These are phyloP conservation scores for Melanomma pulvis-pyrius DNA, from an alignment of 495 filamentous ascomycete species.

Conservation along the genomic window DNA sequence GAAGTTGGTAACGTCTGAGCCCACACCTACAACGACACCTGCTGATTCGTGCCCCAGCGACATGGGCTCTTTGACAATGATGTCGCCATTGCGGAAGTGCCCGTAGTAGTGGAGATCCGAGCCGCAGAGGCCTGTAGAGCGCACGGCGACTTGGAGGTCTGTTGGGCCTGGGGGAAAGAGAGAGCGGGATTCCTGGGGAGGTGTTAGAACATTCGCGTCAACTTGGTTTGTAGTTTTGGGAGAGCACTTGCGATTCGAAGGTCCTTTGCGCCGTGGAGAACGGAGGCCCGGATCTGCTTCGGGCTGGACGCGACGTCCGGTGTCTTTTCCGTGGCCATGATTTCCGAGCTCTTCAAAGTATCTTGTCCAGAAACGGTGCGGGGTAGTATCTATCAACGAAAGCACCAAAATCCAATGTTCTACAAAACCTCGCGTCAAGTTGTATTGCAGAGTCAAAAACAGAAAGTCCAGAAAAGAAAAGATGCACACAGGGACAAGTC, in stretches of 20 bases:
- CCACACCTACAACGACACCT: constrained; percentile 41
- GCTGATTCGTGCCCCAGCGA: constrained; percentile 54
- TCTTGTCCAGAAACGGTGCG: not conserved
- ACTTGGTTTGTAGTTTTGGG: too few relatives aligned
- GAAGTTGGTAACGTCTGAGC: constrained; percentile 37
- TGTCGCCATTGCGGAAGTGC: constrained; percentile 69
- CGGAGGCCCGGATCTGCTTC: constrained; percentile 44
- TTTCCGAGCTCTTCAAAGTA: not conserved
- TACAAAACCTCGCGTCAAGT: not conserved
- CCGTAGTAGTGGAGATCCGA: constrained; percentile 71
- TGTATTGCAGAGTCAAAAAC: not conserved
- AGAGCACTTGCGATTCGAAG: constrained; percentile 44
- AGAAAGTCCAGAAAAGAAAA: not conserved
- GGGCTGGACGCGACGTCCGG: constrained; percentile 6
- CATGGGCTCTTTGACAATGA: constrained; percentile 63
- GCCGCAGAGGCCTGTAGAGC: constrained; percentile 66
- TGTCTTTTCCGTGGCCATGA: constrained; percentile 25
- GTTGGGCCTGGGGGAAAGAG: constrained; percentile 49
- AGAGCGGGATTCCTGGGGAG: constrained; percentile 52
- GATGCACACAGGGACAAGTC: not conserved
- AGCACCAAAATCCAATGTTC: not conserved
- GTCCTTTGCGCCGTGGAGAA: constrained; percentile 49
- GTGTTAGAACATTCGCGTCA: too few relatives aligned
- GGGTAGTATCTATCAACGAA: not conserved
- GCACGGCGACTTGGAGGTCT: constrained; percentile 62